phyloP scores from a whole-genome alignment of 2,329 filamentous ascomycete genomes.

The Acrocalymma vagum region DNA sequence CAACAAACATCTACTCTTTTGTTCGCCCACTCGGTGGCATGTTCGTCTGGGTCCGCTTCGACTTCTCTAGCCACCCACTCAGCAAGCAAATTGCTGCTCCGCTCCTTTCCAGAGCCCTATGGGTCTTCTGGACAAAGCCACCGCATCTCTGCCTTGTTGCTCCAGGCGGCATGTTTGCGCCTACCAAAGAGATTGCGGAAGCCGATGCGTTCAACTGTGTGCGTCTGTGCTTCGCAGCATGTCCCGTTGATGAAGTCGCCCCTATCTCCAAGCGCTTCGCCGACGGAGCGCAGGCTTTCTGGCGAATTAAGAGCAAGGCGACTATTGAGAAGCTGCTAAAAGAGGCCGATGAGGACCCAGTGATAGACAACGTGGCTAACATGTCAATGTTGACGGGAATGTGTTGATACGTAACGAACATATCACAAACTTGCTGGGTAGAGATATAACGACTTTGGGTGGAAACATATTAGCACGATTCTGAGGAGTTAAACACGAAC shows the following conservation, averaged over 20 bases:
- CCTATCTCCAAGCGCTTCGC: constrained; percentile 70
- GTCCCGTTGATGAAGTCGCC: constrained; percentile 74
- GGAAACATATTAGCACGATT: too few species aligned
- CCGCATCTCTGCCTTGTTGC: constrained; percentile 75
- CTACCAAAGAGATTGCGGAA: constrained; percentile 66
- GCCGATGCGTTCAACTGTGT: constrained; percentile 75
- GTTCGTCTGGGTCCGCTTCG: constrained; percentile 85
- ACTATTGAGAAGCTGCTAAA: constrained; percentile 70
- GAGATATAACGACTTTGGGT: too few species aligned
- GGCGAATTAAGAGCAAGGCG: constrained; percentile 73
- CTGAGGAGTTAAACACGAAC: too few species aligned
- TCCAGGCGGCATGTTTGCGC: constrained; percentile 78
- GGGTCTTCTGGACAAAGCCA: constrained; percentile 74
- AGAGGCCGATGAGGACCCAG: constrained; percentile 37
- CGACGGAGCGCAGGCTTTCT: constrained; percentile 77
- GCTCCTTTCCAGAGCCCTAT: constrained; percentile 70
- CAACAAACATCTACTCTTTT: constrained; percentile 78
- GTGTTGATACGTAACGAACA: too few species aligned
- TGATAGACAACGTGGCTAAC: constrained; percentile 24
- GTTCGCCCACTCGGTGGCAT: constrained; percentile 85
- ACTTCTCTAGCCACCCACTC: constrained; percentile 78
- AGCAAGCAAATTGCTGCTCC: constrained; percentile 63
- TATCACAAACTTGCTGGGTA: too few species aligned
- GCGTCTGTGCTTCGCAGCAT: constrained; percentile 85
- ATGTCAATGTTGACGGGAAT: constrained; percentile 41